These are phyloP conservation scores for Leishmania tarentolae DNA, from an alignment of 208 protist species.

Conservation along the genomic window DNA sequence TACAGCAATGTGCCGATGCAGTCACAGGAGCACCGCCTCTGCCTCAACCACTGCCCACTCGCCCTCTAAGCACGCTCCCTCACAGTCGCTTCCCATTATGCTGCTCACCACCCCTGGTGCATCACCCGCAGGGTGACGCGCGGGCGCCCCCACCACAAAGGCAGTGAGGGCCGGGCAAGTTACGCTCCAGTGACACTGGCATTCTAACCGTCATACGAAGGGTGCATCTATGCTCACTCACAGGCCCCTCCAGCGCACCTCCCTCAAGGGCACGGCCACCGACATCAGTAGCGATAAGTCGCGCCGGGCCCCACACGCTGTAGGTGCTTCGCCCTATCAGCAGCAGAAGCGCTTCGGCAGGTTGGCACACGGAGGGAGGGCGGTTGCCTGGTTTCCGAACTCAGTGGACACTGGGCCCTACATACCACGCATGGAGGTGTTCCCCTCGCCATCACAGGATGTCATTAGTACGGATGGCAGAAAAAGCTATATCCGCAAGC, in stretches of 20 bases:
- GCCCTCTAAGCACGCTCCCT: not conserved
- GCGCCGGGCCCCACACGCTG: not conserved
- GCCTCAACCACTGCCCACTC: not conserved
- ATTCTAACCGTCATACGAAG: not conserved
- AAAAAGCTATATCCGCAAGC: not conserved
- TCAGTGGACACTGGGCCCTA: not conserved
- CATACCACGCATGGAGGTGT: not conserved
- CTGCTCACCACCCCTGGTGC: not conserved
- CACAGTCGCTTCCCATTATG: not conserved
- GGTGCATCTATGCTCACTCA: not conserved
- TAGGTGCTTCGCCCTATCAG: not conserved
- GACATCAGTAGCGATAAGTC: not conserved
- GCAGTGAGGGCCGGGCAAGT: not conserved
- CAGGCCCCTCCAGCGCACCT: not conserved
- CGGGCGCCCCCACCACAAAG: not conserved
- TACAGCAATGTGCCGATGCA: not conserved
- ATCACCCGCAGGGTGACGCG: not conserved
- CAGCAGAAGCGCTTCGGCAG: not conserved
- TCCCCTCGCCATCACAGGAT: not conserved
- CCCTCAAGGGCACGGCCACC: not conserved
- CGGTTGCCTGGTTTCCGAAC: not conserved
- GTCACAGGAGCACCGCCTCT: not conserved
- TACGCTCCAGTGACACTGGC: not conserved
- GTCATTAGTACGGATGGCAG: not conserved
- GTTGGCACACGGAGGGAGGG: not conserved